Percentiles rank a stretch among this genome's conserved stretches.
Evolutionary conservation across 495 filamentous ascomycete species (phyloP).

Genomic region (Mycothermus thermophilus): DNA sequence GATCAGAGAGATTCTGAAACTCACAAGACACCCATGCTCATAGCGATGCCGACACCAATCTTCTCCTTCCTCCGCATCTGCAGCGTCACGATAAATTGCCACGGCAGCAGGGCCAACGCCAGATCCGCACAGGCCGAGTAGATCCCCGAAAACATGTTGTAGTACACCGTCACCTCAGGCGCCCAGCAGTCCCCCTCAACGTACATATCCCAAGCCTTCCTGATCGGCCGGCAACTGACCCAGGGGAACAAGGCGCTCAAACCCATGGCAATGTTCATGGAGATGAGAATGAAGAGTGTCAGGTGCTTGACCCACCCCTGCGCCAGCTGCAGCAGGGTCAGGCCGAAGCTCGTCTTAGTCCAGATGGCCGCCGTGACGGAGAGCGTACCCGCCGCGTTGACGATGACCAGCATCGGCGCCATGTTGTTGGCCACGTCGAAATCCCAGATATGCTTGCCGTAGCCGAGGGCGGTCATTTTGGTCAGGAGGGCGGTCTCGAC

Average conservation of each 20-base stretch:
- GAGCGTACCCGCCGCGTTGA: slow-evolving; percentile 8
- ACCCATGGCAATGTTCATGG: slow-evolving; percentile 22
- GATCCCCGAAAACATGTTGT: slow-evolving; percentile 15
- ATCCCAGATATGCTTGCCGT: slow-evolving; percentile 17
- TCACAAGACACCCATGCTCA: slow-evolving; percentile 24
- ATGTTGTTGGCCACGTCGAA: slow-evolving; percentile 9
- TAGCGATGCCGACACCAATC: slow-evolving; percentile 20
- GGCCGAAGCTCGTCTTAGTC: slow-evolving; percentile 22
- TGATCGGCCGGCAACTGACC: slow-evolving; percentile 20
- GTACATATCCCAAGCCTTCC: slow-evolving; percentile 16
- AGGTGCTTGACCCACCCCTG: slow-evolving; percentile 11
- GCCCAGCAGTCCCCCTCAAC: slow-evolving; percentile 20
- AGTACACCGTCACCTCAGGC: slow-evolving; percentile 2
- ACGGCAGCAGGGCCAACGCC: slow-evolving; percentile 16
- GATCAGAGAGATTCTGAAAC: background rate
- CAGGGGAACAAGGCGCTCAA: slow-evolving; percentile 21
- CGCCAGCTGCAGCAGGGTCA: slow-evolving; percentile 23
- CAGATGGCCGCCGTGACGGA: slow-evolving; percentile 11
- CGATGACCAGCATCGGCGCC: slow-evolving; percentile 2
- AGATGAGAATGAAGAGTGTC: slow-evolving; percentile 15
- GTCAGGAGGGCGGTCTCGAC: slow-evolving; percentile 4
- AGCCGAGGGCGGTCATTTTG: slow-evolving; percentile 6
- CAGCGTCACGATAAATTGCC: slow-evolving; percentile 16
- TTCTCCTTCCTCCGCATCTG: slow-evolving; percentile 19
- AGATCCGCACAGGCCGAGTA: slow-evolving; percentile 23